A percentile compares a stretch with the other conserved stretches of the same genome.
These are phyloP conservation scores for Penicillium herquei DNA, from an alignment of 495 filamentous ascomycete species.

Conservation along the genomic window DNA sequence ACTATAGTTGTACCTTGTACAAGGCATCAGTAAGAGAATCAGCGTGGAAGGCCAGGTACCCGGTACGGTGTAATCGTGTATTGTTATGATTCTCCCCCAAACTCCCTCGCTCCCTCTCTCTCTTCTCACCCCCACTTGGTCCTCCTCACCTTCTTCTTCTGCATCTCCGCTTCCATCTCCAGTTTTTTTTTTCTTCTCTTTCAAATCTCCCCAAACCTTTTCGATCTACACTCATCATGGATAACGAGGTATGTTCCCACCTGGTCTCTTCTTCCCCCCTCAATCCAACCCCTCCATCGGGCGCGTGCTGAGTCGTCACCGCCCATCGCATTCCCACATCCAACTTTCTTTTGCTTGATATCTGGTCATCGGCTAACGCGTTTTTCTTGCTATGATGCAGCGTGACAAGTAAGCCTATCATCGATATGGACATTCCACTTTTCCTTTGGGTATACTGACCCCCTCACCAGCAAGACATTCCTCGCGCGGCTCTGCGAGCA, in stretches of 20 bases:
- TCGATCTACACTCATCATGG: slow-evolving; percentile 29
- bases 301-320: slow-evolving; percentile 30
- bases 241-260: slow-evolving; percentile 48
- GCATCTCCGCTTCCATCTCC: slow-evolving; percentile 17
- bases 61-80: slow-evolving; percentile 12
- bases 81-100: slow-evolving; percentile 29
- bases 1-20: slow-evolving; percentile 1
- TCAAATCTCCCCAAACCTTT: slow-evolving; percentile 6
- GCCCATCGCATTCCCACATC: slow-evolving; percentile 31
- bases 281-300: slow-evolving; percentile 34
- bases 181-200: slow-evolving; percentile 12
- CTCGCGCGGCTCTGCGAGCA: slow-evolving; percentile 99
- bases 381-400: slow-evolving; percentile 45
- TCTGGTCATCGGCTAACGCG: slow-evolving; percentile 11
- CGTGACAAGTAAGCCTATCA: slow-evolving; percentile 74
- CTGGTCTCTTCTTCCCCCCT: slow-evolving; percentile 16
- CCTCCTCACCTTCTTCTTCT: slow-evolving; percentile 28
- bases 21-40: slow-evolving; percentile 2
- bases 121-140: slow-evolving; percentile 28
- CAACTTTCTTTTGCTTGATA: slow-evolving; percentile 5
- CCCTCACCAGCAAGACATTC: slow-evolving; percentile 91
- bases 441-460: slow-evolving; percentile 27
- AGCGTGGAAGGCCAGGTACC: slow-evolving; percentile 10
- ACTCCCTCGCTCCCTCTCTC: slow-evolving; percentile 19
- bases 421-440: slow-evolving; percentile 18